Percentiles rank a stretch among this genome's conserved stretches.
phyloP scores from a whole-genome alignment of 176 grass and related monocot genomes.

The Paspalum notatum region DNA sequence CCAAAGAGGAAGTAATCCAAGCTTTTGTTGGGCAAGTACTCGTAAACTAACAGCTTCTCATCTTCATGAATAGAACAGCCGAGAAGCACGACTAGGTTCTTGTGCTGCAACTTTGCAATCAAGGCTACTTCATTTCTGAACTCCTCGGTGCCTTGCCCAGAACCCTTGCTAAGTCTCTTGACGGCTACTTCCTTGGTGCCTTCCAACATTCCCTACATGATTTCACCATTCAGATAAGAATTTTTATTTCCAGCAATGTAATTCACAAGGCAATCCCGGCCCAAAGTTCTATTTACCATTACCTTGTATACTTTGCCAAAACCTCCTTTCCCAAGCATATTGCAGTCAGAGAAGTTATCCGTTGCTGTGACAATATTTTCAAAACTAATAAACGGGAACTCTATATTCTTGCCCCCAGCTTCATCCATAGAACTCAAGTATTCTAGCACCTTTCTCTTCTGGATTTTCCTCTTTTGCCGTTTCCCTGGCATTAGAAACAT shows the following conservation, averaged over 20 bases:
- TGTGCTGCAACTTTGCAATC: slow-evolving; percentile 71
- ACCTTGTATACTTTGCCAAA: slow-evolving; percentile 62
- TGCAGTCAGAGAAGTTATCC: slow-evolving; percentile 26
- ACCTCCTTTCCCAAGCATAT: slow-evolving; percentile 46
- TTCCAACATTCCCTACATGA: slow-evolving; percentile 26
- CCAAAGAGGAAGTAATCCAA: slow-evolving; percentile 45
- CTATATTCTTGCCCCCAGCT: background rate
- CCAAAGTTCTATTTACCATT: background rate
- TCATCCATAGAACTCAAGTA: background rate
- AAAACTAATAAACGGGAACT: slow-evolving; percentile 36
- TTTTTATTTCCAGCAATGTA: background rate
- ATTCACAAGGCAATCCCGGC: background rate
- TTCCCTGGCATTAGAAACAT: background rate
- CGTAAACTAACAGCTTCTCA: slow-evolving; percentile 64
- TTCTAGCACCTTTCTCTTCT: background rate
- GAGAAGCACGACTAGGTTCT: slow-evolving; percentile 54
- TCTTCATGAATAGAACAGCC: slow-evolving; percentile 52
- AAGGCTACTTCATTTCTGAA: slow-evolving; percentile 68
- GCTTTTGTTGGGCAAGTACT: slow-evolving; percentile 64
- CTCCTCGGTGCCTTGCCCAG: slow-evolving; percentile 41
- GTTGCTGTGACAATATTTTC: slow-evolving; percentile 37
- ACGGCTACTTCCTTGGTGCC: slow-evolving; percentile 16
- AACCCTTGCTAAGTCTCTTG: slow-evolving; percentile 30
- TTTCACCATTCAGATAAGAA: background rate
- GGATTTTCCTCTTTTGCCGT: background rate